Base-by-base conservation (phyloP, 169 alveolate species). In the Plasmodium knowlesi region DNA sequence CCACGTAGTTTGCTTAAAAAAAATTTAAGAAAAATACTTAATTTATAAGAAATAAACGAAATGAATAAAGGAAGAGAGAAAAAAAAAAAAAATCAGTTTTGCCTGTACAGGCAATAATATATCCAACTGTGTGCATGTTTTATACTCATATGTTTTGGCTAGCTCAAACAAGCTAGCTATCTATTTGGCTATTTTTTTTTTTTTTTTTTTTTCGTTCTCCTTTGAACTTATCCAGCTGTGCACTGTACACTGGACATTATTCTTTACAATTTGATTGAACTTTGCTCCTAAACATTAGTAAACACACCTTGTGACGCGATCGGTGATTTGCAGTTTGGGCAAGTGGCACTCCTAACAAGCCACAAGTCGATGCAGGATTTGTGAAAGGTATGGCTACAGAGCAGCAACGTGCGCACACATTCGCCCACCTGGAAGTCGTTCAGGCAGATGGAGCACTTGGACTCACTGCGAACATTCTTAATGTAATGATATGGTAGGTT, bases 311-410 rank as follows among this genome's bases (percentile, higher is more conserved):
- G 93, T 28, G 85, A 43, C 22, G 93, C 93, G 79, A 93, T 93
- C 16, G 96, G 94, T 5, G 94, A 78, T 76, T 96, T 96, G 92
- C 98, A 96, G 53, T 95, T 95, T n/a, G 98, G 98, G 43, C 98
- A 96, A 32, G 96, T 95, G 41, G 98, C 98, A 84, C 96, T 96
- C 72, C 98, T 94, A 72, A 96, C 93, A 67, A 96, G 92, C 98
- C 98, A 96, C 53, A 96, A 95, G 76, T 96, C 98, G 88, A 96
- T 96, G 81, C 98, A 96, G 43, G 96, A 50, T 82, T 95, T 95
- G 85, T 96, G 98, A 91, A 96, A 96, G 74, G 96, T 88, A 67
- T 96, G 98, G 73, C 96, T 96, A 76, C 98, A 96, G 50, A 96
- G 94, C 39, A 93, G 96, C 37, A 96, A 92, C 12, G 96, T 91